Evolutionary conservation across 352 stramenopile species (phyloP).

Genomic region (Pythium rhizo-oryzae): DNA sequence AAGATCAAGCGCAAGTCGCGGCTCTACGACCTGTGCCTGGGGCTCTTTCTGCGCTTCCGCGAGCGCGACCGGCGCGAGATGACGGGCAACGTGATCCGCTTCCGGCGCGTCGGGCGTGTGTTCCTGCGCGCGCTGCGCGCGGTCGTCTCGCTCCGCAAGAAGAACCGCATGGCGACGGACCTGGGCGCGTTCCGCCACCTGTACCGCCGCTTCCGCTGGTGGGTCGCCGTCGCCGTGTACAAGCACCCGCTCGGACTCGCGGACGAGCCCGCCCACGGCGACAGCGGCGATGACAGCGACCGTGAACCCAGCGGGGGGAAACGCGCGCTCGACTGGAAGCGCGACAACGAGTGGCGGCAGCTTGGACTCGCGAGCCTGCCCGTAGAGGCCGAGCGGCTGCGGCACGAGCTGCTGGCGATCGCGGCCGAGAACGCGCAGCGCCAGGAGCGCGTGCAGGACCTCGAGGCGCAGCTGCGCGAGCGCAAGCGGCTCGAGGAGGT

Average conservation of each 20-base stretch:
- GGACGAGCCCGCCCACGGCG: neutral
- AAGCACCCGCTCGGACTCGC: slow-evolving; percentile 21
- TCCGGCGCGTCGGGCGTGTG: slow-evolving; percentile 26
- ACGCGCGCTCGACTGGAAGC: slow-evolving; percentile 34
- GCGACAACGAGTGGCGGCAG: slow-evolving; percentile 36
- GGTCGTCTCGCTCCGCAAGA: slow-evolving; percentile 29
- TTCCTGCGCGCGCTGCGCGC: slow-evolving; percentile 23
- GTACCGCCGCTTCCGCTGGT: slow-evolving; percentile 29
- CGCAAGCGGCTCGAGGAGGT: slow-evolving; percentile 27
- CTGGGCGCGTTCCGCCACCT: slow-evolving; percentile 36
- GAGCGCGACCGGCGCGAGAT: slow-evolving; percentile 36
- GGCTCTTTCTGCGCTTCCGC: slow-evolving; percentile 35
- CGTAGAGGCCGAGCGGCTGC: slow-evolving; percentile 21
- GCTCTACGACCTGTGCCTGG: slow-evolving; percentile 41
- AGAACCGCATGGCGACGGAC: slow-evolving; percentile 35
- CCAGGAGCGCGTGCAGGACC: slow-evolving; percentile 24
- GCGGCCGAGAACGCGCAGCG: slow-evolving; percentile 16
- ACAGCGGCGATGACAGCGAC: slow-evolving; percentile 2
- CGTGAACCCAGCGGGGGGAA: slow-evolving; percentile 1
- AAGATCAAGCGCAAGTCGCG: slow-evolving; percentile 42
- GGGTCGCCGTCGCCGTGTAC: slow-evolving; percentile 32
- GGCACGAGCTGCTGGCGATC: slow-evolving; percentile 24
- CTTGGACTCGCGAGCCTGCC: slow-evolving; percentile 24
- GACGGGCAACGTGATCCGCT: slow-evolving; percentile 34
- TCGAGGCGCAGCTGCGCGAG: slow-evolving; percentile 32